Evolutionary conservation across 345 rosid genomes (phyloP).

Genomic region (Sapria himalayana): DNA sequence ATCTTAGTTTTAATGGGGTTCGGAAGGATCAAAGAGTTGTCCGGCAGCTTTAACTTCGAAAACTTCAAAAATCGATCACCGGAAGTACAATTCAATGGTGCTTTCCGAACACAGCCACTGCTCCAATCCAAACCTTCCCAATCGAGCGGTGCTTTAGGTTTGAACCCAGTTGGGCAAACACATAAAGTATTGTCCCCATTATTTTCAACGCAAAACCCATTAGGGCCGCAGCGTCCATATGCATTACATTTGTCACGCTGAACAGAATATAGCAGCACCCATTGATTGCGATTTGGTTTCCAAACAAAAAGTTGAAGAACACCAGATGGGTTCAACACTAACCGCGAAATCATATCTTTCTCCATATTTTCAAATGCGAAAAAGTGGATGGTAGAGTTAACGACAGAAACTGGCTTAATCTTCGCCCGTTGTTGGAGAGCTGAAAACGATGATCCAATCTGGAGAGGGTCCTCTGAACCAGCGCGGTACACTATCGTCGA

Average conservation of each 20-base stretch:
- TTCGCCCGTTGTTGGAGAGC: too few species aligned
- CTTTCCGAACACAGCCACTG: conserved; percentile 13
- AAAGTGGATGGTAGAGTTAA: too few species aligned
- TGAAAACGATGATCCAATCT: too few species aligned
- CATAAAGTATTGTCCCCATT: too few species aligned
- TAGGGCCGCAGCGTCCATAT: conserved; percentile 6
- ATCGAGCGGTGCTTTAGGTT: conserved; percentile 10
- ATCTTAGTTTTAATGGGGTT: conserved; percentile 12
- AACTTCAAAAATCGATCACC: conserved; percentile 10
- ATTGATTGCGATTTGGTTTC: background rate
- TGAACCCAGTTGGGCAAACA: conserved; percentile 12
- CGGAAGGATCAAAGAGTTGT: conserved; percentile 10
- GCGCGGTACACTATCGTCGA: background rate
- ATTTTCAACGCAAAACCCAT: conserved; percentile 7
- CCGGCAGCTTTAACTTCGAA: conserved; percentile 12
- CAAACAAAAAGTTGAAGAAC: background rate
- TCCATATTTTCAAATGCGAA: too few species aligned
- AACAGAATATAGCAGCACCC: background rate
- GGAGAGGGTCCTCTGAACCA: too few species aligned
- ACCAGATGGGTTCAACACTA: background rate
- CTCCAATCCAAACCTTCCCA: conserved; percentile 12
- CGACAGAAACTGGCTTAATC: too few species aligned
- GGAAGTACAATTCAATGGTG: conserved; percentile 10
- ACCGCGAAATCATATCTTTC: background rate
- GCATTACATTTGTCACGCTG: conserved; percentile 7